Evolutionary conservation across 352 stramenopile species (phyloP), one percentile per base, ranked within the genome.

Genomic region (Pythium plurisporium): DNA sequence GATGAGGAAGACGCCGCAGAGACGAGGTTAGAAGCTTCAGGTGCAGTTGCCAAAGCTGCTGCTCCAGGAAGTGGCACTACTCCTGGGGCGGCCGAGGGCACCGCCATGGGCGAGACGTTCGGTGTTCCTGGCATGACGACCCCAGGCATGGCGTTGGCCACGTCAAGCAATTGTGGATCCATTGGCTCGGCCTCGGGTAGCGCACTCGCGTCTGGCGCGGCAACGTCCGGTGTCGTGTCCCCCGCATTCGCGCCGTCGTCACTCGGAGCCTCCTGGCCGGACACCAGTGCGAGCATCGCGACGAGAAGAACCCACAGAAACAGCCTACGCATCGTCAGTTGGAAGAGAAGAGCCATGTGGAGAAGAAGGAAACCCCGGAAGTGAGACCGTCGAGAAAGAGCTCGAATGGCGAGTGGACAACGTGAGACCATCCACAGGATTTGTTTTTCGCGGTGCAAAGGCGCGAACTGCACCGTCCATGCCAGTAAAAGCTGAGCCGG

Each of bases 291-390:
- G 25, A 62, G 17, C 17, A 62, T 43, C 26, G 45, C 55, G 20
- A 62, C 23, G n/a, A 62, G 44, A 19, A 55, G 27, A 0, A 44
- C 33, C 55, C 55, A 62, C 12, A 62, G 19, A 19, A 55, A 62
- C 29, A 55, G 27, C 25, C 25, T 30, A 7, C 55, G 43, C 55
- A 62, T 62, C 7, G 44, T 49, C 29, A 20, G 19, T 23, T 26
- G 36, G 36, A 42, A 10, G 10, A 26, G 4, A 15, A 8, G 40
- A 6, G 36, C 40, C 29, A 29, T n/a, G 7, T 17, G 6, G 19
- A 7, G 12, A 12, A 11, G 40, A 45, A 19, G 46, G 3, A 42
- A 31, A 33, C 22, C 43, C 30, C 20, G 22, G 30, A 54, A 49
- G 12, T 36, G 30, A 36, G 30, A 7, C 12, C 30, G 30, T 36